Percentiles rank a stretch among this genome's conserved stretches.
Conservation (phyloP, 2,329 filamentous ascomycete genomes). For the Sporothrix sp. region DNA sequence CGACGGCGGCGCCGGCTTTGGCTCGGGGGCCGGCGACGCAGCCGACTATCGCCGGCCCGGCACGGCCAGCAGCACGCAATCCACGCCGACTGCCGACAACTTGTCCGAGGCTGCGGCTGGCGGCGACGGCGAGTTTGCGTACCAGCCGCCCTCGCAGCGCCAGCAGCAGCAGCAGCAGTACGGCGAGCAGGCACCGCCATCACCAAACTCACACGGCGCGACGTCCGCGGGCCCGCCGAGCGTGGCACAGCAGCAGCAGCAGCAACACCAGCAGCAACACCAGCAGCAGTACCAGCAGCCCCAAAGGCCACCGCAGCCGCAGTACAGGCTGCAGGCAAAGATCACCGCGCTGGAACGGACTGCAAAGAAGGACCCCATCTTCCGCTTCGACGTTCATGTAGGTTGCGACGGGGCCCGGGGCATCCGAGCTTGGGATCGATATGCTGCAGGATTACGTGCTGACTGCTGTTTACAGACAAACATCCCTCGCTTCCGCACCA, state of each 20-base stretch:
- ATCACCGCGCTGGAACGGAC: conserved; percentile 88
- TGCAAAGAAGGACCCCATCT: conserved; percentile 88
- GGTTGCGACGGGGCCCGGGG: too few species aligned
- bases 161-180: conserved; percentile 18
- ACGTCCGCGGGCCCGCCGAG: neutral
- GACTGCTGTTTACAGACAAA: conserved; percentile 88
- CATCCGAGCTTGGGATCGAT: too few species aligned
- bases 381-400: conserved; percentile 96
- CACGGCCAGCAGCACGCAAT: conserved; percentile 37
- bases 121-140: conserved; percentile 22
- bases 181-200: conserved; percentile 7
- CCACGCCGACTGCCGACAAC: conserved; percentile 33
- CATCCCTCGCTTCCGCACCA: conserved; percentile 94
- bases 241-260: neutral
- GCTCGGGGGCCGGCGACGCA: conserved; percentile 26
- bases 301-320: conserved; percentile 51
- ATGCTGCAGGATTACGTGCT: too few species aligned
- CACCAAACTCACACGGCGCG: conserved; percentile 2
- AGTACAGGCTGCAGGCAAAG: conserved; percentile 85
- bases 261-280: conserved; percentile 8
- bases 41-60: conserved; percentile 35
- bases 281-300: conserved; percentile 36
- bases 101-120: conserved; percentile 24
- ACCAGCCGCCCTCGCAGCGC: conserved; percentile 21
- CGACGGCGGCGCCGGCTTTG: conserved; percentile 23